Evolutionary conservation across 768 basidiomycete species (phyloP).

Genomic region (Suillus spraguei): DNA sequence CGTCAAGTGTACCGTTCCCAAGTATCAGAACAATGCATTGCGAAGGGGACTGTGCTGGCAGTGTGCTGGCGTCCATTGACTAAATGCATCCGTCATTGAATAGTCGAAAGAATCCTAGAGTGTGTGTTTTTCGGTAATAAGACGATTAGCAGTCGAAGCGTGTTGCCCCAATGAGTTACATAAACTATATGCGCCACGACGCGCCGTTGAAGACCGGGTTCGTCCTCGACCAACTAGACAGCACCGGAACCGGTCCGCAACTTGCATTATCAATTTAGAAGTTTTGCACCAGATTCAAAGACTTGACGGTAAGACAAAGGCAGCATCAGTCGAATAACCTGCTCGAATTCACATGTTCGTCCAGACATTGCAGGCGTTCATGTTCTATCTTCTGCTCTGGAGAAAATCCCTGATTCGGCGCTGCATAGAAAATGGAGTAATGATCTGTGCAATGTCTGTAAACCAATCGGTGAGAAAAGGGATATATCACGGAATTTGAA

Average conservation of each 20-base stretch:
- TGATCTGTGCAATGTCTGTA: neutral
- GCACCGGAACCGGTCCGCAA: slow-evolving; percentile 1
- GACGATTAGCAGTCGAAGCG: neutral
- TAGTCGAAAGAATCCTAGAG: neutral
- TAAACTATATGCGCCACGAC: neutral
- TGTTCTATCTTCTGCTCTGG: neutral
- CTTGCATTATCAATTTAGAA: neutral
- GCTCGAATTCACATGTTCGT: neutral
- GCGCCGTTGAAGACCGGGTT: neutral
- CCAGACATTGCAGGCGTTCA: neutral
- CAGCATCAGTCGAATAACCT: neutral
- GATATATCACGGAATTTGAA: neutral
- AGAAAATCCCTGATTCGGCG: neutral
- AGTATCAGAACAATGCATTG: neutral
- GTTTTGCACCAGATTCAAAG: neutral
- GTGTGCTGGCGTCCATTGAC: slow-evolving; percentile 2
- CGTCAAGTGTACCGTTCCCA: neutral
- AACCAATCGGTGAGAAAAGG: neutral
- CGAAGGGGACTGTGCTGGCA: neutral
- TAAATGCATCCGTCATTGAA: neutral
- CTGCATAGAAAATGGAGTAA: neutral
- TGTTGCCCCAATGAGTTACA: neutral
- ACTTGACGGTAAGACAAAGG: neutral
- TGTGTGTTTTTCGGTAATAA: neutral
- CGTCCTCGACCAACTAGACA: neutral